phyloP scores from a whole-genome alignment of 108 stramenopile genomes.

The Nitzschia palea region DNA sequence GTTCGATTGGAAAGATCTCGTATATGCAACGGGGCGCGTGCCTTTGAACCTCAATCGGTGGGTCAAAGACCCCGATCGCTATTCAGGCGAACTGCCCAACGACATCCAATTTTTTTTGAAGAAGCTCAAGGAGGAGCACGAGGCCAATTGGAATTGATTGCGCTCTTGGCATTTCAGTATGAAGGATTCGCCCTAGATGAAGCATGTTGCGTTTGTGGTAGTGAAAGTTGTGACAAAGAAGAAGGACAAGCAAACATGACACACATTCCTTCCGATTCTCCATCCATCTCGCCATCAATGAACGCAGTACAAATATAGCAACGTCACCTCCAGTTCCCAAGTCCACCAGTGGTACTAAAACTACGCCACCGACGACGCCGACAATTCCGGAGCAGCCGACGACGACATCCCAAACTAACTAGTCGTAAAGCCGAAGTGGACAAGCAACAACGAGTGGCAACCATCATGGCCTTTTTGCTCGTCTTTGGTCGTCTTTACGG shows the following conservation, averaged over 20 bases:
- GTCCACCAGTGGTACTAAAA: neutral
- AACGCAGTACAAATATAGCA: neutral
- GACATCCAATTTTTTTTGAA: too few relatives aligned
- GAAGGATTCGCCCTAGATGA: constrained; percentile 6
- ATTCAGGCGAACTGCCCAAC: too few relatives aligned
- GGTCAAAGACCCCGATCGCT: too few relatives aligned
- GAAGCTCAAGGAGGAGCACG: too few relatives aligned
- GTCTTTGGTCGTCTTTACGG: neutral
- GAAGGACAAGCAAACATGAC: neutral
- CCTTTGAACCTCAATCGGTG: too few relatives aligned
- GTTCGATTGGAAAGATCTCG: too few relatives aligned
- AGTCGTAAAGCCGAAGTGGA: neutral
- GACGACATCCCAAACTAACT: too few relatives aligned
- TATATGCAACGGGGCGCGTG: too few relatives aligned
- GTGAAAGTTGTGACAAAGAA: neutral
- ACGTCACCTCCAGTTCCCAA: neutral
- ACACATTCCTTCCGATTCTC: neutral
- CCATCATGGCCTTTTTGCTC: neutral
- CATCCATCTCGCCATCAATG: neutral
- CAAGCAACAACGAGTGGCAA: neutral
- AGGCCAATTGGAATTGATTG: too few relatives aligned
- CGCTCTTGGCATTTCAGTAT: neutral
- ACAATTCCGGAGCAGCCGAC: too few relatives aligned
- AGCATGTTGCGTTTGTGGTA: constrained; percentile 40
- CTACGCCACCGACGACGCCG: neutral